Percentiles rank a stretch among this genome's conserved stretches.
Evolutionary conservation across 78 protist genomes (phyloP).

Genomic region (Dictyostelium discoideum): DNA sequence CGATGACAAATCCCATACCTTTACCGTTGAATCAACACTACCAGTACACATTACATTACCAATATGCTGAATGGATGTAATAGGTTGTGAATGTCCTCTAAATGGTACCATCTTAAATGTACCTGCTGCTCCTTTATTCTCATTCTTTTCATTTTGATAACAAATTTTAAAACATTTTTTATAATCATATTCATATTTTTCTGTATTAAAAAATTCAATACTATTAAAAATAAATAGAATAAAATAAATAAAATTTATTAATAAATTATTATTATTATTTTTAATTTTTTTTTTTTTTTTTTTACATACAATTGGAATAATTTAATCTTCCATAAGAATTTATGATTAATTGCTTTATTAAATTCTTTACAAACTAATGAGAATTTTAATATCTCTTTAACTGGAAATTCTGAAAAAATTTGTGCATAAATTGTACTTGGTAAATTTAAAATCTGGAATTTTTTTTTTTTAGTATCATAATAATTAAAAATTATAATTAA

Average conservation of each 20-base stretch:
- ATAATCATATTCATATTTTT: constrained; percentile 51
- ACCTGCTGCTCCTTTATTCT: constrained; percentile 56
- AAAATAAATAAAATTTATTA: background rate
- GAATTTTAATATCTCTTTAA: constrained; percentile 1
- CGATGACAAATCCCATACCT: constrained; percentile 62
- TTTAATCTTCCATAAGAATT: constrained; percentile 53
- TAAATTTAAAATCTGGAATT: background rate
- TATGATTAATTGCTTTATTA: constrained; percentile 3
- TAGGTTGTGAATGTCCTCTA: constrained; percentile 56
- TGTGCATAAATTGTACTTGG: constrained; percentile 51
- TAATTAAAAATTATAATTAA: no score
- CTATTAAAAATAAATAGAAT: background rate
- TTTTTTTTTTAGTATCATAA: no score
- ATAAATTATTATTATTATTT: background rate
- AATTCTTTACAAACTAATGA: constrained; percentile 38
- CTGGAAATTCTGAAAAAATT: constrained; percentile 1
- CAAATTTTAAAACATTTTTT: constrained; percentile 27
- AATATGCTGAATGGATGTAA: constrained; percentile 27
- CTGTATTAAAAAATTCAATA: constrained; percentile 38
- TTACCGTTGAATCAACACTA: constrained; percentile 21
- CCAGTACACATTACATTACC: constrained; percentile 64
- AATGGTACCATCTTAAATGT: constrained; percentile 70
- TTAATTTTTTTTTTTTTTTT: background rate
- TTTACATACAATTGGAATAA: constrained; percentile 16
- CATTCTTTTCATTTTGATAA: constrained; percentile 6